These are phyloP conservation scores for Agaricus sinodeliciosus DNA, from an alignment of 768 basidiomycete genomes.

Conservation along the genomic window DNA sequence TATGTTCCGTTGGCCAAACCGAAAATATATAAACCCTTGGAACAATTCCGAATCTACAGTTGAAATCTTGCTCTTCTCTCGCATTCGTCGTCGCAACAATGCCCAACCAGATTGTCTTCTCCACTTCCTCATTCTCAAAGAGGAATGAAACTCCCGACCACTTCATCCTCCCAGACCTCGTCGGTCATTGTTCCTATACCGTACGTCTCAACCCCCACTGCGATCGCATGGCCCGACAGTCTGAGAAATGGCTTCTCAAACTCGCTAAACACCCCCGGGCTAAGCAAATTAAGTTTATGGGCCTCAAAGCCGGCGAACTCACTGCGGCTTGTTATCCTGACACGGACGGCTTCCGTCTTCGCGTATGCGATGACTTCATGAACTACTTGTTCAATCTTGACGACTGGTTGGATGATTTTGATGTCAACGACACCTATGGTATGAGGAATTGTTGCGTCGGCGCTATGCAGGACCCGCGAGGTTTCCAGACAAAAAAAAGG, in stretches of 20 bases:
- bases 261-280: constrained; percentile 35
- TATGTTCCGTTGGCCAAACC: background rate
- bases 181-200: constrained; percentile 42
- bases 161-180: constrained; percentile 49
- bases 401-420: constrained; percentile 20
- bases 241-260: constrained; percentile 42
- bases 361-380: constrained; percentile 68
- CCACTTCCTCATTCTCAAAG: background rate
- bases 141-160: constrained; percentile 17
- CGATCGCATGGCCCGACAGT: constrained; percentile 35
- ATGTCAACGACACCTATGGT: constrained; percentile 14
- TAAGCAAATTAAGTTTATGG: constrained; percentile 40
- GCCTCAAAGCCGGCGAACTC: constrained; percentile 60
- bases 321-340: constrained; percentile 60
- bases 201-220: constrained; percentile 36
- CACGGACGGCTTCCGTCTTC: constrained; percentile 45
- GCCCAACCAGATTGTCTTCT: constrained; percentile 1
- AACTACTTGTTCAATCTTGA: constrained; percentile 48
- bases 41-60: background rate
- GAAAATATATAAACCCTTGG: background rate
- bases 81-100: background rate
- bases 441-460: constrained; percentile 17
- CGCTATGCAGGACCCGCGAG: constrained; percentile 17
- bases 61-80: background rate
- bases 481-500: constrained; percentile 16